Percentiles rank a stretch among this genome's conserved stretches.
phyloP scores from a whole-genome alignment of 176 grass and related monocot genomes.

The Miscanthus lutarioriparius region DNA sequence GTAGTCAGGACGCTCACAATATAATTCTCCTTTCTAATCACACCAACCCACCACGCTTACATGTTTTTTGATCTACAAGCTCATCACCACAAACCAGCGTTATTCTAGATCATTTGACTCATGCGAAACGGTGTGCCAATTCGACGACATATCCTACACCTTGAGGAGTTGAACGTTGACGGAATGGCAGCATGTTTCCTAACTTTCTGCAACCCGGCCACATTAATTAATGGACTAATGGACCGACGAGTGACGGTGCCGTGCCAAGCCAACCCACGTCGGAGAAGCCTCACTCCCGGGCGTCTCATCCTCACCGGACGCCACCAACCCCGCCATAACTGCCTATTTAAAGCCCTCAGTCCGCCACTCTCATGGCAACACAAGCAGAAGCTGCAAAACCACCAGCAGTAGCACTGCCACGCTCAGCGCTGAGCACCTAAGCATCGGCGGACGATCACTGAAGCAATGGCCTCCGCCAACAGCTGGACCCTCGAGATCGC shows the following conservation, averaged over 20 bases:
- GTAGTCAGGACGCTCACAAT: too few relatives aligned
- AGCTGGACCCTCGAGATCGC: conserved; percentile 63
- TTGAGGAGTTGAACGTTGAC: neutral
- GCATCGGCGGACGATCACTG: neutral
- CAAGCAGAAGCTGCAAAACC: conserved; percentile 2
- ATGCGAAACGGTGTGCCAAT: too few relatives aligned
- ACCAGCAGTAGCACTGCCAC: too few relatives aligned
- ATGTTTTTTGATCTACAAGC: too few relatives aligned
- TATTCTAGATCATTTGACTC: too few relatives aligned
- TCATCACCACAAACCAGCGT: too few relatives aligned
- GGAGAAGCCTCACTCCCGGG: neutral
- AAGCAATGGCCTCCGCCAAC: conserved; percentile 33
- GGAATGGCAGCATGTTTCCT: neutral
- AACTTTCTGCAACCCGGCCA: neutral
- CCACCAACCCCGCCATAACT: conserved; percentile 22
- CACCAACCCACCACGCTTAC: too few relatives aligned
- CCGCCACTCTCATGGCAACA: neutral
- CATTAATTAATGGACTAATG: neutral
- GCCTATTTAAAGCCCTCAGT: conserved; percentile 40
- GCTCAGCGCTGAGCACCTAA: too few relatives aligned
- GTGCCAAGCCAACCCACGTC: neutral
- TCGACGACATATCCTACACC: neutral
- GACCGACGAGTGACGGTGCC: neutral
- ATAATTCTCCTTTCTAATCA: too few relatives aligned
- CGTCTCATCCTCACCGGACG: neutral